A percentile compares a stretch with the other conserved stretches of the same genome.
These are phyloP conservation scores for Canariomyces notabilis DNA, from an alignment of 2,329 filamentous ascomycete species.

Conservation along the genomic window DNA sequence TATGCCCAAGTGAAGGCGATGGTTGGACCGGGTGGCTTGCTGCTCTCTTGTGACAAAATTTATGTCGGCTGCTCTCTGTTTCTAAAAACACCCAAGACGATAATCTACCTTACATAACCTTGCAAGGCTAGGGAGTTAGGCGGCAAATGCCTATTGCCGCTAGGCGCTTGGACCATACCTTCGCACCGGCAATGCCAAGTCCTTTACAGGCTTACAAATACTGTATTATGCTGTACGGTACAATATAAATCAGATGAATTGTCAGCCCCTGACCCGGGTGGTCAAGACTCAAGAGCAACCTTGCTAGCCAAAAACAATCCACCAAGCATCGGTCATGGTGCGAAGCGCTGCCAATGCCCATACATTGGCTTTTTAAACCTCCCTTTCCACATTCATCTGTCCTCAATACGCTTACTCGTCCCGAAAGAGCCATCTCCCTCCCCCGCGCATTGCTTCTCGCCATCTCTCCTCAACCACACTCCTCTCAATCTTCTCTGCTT, in stretches of 20 bases:
- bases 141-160: not conserved
- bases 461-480: conserved; percentile 67
- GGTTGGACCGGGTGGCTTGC: conserved; percentile 12
- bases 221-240: no score
- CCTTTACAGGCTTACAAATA: no score
- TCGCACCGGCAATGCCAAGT: not conserved
- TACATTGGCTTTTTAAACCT: no score
- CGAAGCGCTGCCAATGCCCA: no score
- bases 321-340: no score
- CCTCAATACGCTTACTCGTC: conserved; percentile 57
- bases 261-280: no score
- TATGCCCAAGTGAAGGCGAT: conserved; percentile 18
- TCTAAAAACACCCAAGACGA: not conserved
- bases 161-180: conserved; percentile 5
- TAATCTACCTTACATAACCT: no score
- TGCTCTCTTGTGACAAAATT: conserved; percentile 12
- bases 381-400: no score
- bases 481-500: conserved; percentile 59
- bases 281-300: no score
- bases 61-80: conserved; percentile 1
- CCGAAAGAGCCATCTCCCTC: conserved; percentile 73
- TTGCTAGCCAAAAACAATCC: no score
- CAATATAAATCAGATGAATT: no score
- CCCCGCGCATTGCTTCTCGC: conserved; percentile 72
- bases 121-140: no score